Conservation (phyloP, 2,329 filamentous ascomycete genomes). For the Cordyceps pruinosa region DNA sequence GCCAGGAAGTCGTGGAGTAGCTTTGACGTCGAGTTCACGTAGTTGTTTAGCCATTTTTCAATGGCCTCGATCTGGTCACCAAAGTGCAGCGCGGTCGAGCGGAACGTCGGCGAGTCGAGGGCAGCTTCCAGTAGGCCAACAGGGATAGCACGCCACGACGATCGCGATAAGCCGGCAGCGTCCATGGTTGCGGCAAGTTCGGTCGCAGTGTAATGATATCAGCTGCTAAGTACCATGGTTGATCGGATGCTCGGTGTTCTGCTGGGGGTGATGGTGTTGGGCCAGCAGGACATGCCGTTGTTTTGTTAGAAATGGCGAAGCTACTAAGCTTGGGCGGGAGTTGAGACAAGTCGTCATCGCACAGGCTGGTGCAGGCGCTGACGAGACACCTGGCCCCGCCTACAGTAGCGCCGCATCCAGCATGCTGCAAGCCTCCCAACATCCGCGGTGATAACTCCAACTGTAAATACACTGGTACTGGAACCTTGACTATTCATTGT, state of each 20-base stretch:
- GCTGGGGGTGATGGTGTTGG: neutral
- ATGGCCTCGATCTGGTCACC: conserved; percentile 84
- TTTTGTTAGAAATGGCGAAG: neutral
- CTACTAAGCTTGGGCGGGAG: too few relatives aligned
- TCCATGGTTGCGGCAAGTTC: conserved; percentile 19
- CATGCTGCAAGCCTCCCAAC: too few relatives aligned
- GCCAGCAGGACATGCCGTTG: neutral
- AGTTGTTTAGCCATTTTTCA: conserved; percentile 79
- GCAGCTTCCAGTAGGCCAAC: conserved; percentile 90
- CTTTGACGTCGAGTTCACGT: conserved; percentile 46
- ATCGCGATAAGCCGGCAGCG: conserved; percentile 16
- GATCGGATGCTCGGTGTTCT: neutral
- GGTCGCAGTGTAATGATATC: neutral
- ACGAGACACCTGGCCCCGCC: neutral
- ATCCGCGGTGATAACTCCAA: too few relatives aligned
- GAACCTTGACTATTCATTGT: too few relatives aligned
- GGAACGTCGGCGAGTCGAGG: conserved; percentile 93
- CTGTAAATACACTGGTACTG: too few relatives aligned
- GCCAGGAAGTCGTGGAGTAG: conserved; percentile 57
- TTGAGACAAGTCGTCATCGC: neutral
- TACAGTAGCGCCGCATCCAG: neutral
- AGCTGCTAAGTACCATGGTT: neutral
- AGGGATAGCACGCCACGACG: conserved; percentile 45
- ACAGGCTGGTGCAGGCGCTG: neutral
- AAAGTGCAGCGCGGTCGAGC: conserved; percentile 79